Evolutionary conservation across 306 rosid species (phyloP), one percentile per base, ranked within the genome.

Genomic region (Luffa aegyptiaca): DNA sequence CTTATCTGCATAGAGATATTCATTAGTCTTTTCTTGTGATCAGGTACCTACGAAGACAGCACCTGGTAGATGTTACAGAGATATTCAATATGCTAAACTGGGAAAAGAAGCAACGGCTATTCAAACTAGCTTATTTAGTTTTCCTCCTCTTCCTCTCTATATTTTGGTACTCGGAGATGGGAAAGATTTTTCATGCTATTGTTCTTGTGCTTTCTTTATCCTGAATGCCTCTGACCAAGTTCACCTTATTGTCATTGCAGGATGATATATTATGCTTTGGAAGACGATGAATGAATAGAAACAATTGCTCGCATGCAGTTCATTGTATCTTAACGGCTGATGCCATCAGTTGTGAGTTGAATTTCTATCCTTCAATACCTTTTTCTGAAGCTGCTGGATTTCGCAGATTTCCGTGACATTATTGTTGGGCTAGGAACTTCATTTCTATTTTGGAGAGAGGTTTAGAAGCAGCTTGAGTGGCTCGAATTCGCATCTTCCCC

Each of bases 1-100:
- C 8, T 37, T 2, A 70, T 70, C 11, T 70, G 76, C 46, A 51
- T 74, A 10, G n/a, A 2, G 21, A 18, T 33, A 52, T 18, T 49
- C 56, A 35, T 4, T n/a, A 7, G 46, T 48, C 10, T 49, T 49
- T 79, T 63, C 37, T 65, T 37, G 21, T 48, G 41, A 51, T 66
- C 81, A 95, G 97, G 88, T 95, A 84, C 85, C 21, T 84, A 55
- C 83, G 61, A 75, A 75, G 86, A 57, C 82, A 84, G 21, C 90
- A 95, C 81, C 76, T 90, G 21, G 77, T 93, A 1, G 97, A 95
- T 82, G 98, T 93, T 70, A 95, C 99, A 2, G 99, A 95, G 86
- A 92, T 95, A 82, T 95, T 87, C 85, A 92, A 81, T 56, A 89
- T 91, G 61, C 83, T 95, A 83, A 89, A 79, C 75, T 68, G 82